A percentile compares a stretch with the other conserved stretches of the same genome.
Evolutionary conservation across 1,284 basidiomycete genomes (phyloP).

Genomic region (Malassezia sp.): DNA sequence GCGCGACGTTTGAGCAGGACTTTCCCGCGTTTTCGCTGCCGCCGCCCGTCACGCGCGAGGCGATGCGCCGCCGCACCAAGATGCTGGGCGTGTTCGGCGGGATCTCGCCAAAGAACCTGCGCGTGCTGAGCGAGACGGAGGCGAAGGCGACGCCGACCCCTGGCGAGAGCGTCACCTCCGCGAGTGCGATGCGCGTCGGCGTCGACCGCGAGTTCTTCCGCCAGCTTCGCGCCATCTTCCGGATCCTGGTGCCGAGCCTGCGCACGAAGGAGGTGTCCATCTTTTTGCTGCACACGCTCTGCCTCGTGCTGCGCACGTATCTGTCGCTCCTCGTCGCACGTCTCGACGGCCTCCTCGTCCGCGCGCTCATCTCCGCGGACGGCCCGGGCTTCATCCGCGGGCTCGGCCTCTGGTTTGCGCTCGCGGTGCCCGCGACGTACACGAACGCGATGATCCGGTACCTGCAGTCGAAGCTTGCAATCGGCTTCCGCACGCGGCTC

Average conservation of each 20-base stretch:
- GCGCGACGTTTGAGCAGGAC: slow-evolving; percentile 41
- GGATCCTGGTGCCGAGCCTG: slow-evolving; percentile 34
- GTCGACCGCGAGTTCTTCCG: slow-evolving; percentile 68
- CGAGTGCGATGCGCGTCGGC: slow-evolving; percentile 41
- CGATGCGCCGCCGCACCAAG: slow-evolving; percentile 4
- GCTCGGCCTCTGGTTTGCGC: slow-evolving; percentile 73
- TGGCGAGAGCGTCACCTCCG: slow-evolving; percentile 18
- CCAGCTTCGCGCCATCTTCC: slow-evolving; percentile 48
- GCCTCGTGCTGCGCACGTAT: slow-evolving; percentile 69
- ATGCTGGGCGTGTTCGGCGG: slow-evolving; percentile 12
- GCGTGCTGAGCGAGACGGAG: slow-evolving; percentile 21
- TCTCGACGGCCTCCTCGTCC: slow-evolving; percentile 78
- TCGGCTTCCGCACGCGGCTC: slow-evolving; percentile 71
- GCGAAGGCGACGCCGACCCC: slow-evolving; percentile 16
- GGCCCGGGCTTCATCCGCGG: slow-evolving; percentile 72
- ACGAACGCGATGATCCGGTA: slow-evolving; percentile 93
- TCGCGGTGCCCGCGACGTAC: slow-evolving; percentile 84
- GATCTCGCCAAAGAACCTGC: slow-evolving; percentile 18
- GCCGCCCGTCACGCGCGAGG: slow-evolving; percentile 26
- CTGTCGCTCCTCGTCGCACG: slow-evolving; percentile 66
- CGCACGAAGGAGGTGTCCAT: slow-evolving; percentile 61
- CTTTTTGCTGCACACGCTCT: slow-evolving; percentile 68
- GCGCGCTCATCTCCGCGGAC: slow-evolving; percentile 77
- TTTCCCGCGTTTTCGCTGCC: slow-evolving; percentile 31
- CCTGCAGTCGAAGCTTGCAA: slow-evolving; percentile 76